Percentiles rank a stretch among this genome's conserved stretches.
phyloP scores from a whole-genome alignment of 2,329 filamentous ascomycete genomes.

The Botrytis elliptica region DNA sequence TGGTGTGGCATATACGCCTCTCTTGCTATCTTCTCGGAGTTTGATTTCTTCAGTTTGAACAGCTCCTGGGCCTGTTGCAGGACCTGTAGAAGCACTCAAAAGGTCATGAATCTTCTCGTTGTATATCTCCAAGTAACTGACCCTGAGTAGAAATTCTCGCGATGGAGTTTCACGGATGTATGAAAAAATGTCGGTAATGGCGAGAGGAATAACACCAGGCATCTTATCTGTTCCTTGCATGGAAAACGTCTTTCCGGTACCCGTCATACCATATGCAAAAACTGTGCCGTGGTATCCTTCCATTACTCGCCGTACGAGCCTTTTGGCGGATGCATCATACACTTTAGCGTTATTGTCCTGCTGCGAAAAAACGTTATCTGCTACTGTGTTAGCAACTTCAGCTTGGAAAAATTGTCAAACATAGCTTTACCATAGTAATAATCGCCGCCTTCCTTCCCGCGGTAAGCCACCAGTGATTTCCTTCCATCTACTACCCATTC shows the following conservation, averaged over 20 bases:
- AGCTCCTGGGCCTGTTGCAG: constrained; percentile 50
- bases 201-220: constrained; percentile 92
- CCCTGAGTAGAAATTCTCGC: constrained; percentile 87
- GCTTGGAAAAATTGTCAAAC: background rate
- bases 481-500: constrained; percentile 94
- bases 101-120: constrained; percentile 97
- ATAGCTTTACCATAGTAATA: constrained; percentile 76
- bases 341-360: constrained; percentile 93
- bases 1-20: constrained; percentile 93
- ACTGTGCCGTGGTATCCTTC: constrained; percentile 98
- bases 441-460: constrained; percentile 86
- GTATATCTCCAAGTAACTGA: constrained; percentile 98
- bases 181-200: constrained; percentile 98
- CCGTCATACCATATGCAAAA: constrained; percentile 98
- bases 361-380: constrained; percentile 94
- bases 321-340: constrained; percentile 91
- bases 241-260: constrained; percentile 97
- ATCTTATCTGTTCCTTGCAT: constrained; percentile 98
- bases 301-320: constrained; percentile 94
- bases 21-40: constrained; percentile 90
- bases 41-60: constrained; percentile 89
- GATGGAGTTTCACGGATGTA: constrained; percentile 97
- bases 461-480: constrained; percentile 76
- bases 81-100: constrained; percentile 68
- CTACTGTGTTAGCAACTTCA: constrained; percentile 31